phyloP scores from a whole-genome alignment of 805 yeast genomes.

The Metschnikowia gelsemii region DNA sequence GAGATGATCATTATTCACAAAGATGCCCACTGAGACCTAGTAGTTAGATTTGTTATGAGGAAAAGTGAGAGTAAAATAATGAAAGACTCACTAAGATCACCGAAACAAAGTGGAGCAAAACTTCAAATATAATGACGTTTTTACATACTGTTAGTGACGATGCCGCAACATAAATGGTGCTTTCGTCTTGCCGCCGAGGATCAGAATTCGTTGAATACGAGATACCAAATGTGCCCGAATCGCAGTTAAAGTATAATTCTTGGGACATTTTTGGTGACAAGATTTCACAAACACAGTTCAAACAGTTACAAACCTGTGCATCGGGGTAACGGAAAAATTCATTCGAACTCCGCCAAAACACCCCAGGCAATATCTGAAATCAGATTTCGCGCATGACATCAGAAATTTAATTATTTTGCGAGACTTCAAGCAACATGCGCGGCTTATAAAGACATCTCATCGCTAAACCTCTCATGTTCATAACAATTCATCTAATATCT shows the following conservation, averaged over 20 bases:
- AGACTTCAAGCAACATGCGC: not conserved
- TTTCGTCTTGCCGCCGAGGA: not conserved
- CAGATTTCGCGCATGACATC: no score
- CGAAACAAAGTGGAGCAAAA: not conserved
- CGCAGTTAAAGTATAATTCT: slow-evolving; percentile 7
- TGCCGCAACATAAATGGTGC: slow-evolving; percentile 6
- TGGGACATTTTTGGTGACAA: slow-evolving; percentile 1
- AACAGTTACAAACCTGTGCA: no score
- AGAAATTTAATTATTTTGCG: no score
- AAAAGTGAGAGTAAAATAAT: not conserved
- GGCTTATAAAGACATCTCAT: not conserved
- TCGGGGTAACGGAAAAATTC: no score
- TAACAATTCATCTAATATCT: not conserved
- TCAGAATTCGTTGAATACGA: slow-evolving; percentile 1
- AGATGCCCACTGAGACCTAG: slow-evolving; percentile 14
- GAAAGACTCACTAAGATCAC: no score
- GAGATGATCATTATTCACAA: slow-evolving; percentile 13
- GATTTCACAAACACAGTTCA: no score
- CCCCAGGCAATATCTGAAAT: no score
- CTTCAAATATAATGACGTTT: not conserved
- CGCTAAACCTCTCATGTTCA: not conserved
- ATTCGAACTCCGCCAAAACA: no score
- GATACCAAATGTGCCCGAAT: slow-evolving; percentile 4
- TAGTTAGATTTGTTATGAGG: slow-evolving; percentile 2
- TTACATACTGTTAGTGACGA: slow-evolving; percentile 12